phyloP scores from a whole-genome alignment of 352 stramenopile species.

The Phytopythium cucurbitacearum region DNA sequence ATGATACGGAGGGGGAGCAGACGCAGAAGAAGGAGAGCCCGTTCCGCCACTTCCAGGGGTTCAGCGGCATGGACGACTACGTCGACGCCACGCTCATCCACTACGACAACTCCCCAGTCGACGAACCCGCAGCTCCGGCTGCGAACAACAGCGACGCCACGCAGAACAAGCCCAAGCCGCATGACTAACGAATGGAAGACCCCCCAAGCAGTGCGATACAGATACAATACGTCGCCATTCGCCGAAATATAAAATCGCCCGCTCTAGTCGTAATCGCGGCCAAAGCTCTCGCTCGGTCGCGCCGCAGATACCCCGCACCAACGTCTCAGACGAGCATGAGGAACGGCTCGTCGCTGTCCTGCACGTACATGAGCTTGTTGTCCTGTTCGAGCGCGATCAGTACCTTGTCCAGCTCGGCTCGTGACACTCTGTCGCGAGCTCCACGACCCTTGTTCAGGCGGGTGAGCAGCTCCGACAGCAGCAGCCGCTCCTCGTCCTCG shows the following conservation, averaged over 20 bases:
- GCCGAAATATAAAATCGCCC: slow-evolving; percentile 25
- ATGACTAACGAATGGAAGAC: slow-evolving; percentile 1
- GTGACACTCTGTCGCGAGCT: slow-evolving; percentile 25
- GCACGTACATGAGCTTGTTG: slow-evolving; percentile 90
- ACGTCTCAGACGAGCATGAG: slow-evolving; percentile 81
- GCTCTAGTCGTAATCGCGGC: slow-evolving; percentile 1
- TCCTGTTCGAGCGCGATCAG: slow-evolving; percentile 74
- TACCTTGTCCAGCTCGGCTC: slow-evolving; percentile 61
- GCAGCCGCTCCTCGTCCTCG: slow-evolving; percentile 66
- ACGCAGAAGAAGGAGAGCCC: slow-evolving; percentile 4
- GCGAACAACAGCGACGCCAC: neutral
- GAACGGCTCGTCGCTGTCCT: slow-evolving; percentile 71
- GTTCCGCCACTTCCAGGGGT: slow-evolving; percentile 58
- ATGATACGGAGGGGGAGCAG: neutral
- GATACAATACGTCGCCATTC: slow-evolving; percentile 13
- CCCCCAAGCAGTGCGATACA: neutral
- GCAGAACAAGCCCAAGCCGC: slow-evolving; percentile 3
- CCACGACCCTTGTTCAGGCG: slow-evolving; percentile 45
- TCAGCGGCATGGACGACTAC: slow-evolving; percentile 66
- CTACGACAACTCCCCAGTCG: slow-evolving; percentile 34
- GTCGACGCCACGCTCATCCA: slow-evolving; percentile 61
- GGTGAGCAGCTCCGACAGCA: slow-evolving; percentile 48
- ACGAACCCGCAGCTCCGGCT: neutral
- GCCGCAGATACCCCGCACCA: neutral
- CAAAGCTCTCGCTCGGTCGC: neutral